A percentile compares a stretch with the other conserved stretches of the same genome.
These are phyloP conservation scores for Penicillium verhagenii DNA, from an alignment of 495 filamentous ascomycete genomes.

Conservation along the genomic window DNA sequence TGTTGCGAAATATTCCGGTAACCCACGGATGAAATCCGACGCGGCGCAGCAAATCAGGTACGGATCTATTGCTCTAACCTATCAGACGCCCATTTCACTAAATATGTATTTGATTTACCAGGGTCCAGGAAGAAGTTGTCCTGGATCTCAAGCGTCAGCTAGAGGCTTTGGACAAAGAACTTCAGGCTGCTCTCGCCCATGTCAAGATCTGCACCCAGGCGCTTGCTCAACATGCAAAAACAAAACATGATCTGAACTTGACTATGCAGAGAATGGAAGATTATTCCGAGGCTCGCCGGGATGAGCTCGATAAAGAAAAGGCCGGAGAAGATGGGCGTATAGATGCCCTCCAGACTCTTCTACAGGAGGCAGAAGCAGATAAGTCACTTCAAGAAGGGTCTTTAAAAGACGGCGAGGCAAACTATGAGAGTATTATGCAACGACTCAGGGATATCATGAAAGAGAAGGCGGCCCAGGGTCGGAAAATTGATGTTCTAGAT, in stretches of 20 bases:
- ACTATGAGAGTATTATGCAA: conserved; percentile 51
- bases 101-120: conserved; percentile 10
- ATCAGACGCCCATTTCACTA: background rate
- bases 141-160: conserved; percentile 40
- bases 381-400: conserved; percentile 43
- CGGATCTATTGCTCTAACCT: conserved; percentile 1
- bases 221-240: conserved; percentile 40
- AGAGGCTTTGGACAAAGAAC: conserved; percentile 34
- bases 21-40: conserved; percentile 80
- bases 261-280: conserved; percentile 57
- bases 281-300: conserved; percentile 54
- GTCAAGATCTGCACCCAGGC: conserved; percentile 40
- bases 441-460: conserved; percentile 39
- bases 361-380: conserved; percentile 50
- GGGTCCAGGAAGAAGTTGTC: conserved; percentile 46
- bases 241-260: conserved; percentile 51
- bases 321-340: conserved; percentile 63
- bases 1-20: conserved; percentile 47
- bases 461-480: conserved; percentile 39
- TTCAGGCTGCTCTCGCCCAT: conserved; percentile 29
- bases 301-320: conserved; percentile 57
- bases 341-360: conserved; percentile 53
- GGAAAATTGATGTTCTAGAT: conserved; percentile 38
- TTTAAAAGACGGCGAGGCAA: conserved; percentile 51
- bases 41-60: conserved; percentile 63